phyloP scores from a whole-genome alignment of 2,329 filamentous ascomycete genomes.

The Cytospora paraplurivora region DNA sequence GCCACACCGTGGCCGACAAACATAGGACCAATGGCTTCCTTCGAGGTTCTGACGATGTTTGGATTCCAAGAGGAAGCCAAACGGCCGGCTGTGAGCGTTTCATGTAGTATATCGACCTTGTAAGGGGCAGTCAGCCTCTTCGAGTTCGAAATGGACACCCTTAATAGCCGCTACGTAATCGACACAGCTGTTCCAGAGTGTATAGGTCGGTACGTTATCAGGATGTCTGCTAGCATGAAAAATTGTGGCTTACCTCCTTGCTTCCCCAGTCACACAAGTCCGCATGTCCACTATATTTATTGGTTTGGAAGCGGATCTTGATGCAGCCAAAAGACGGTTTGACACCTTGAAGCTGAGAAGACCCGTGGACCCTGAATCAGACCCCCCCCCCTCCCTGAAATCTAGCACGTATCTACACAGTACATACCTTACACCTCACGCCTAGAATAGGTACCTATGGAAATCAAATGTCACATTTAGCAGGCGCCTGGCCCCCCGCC shows the following conservation, averaged over 20 bases:
- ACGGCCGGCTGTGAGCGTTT: not conserved
- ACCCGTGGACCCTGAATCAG: constrained; percentile 18
- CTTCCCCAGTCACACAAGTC: not conserved
- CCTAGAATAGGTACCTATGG: not conserved
- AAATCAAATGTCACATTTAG: not conserved
- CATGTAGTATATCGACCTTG: not conserved
- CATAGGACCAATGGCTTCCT: constrained; percentile 23
- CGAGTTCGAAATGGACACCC: not conserved
- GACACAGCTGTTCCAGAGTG: not conserved
- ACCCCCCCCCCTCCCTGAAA: not conserved
- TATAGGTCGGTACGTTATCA: not conserved
- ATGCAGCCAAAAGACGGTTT: not conserved
- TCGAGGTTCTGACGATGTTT: not conserved
- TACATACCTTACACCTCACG: not conserved
- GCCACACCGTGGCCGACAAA: constrained; percentile 16
- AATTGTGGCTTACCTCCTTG: not conserved
- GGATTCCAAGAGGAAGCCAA: not conserved
- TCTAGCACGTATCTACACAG: no score
- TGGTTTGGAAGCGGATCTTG: not conserved
- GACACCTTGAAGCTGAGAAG: not conserved
- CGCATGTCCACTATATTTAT: not conserved
- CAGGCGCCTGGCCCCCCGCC: not conserved
- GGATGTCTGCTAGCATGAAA: not conserved
- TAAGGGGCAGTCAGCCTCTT: not conserved
- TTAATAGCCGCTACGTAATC: not conserved